Percentiles rank a stretch among this genome's conserved stretches.
Conservation (phyloP, 176 grass and related monocot genomes). For the Hordeum marinum region DNA sequence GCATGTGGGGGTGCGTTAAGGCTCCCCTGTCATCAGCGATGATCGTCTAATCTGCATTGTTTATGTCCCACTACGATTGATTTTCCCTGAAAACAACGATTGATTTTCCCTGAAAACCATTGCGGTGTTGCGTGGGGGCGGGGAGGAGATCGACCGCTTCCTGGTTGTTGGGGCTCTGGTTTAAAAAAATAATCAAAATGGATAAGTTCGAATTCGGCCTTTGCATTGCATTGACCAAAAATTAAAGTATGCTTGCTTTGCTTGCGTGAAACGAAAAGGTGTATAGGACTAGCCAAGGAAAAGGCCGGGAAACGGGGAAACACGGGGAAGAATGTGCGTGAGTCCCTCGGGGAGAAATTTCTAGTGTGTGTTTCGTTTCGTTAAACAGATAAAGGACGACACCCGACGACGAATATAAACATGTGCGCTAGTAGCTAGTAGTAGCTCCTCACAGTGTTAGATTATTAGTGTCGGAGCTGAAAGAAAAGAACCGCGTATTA, state of each 20-base stretch:
- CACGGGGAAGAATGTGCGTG: neutral
- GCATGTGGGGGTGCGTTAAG: neutral
- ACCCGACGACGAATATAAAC: neutral
- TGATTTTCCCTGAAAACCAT: neutral
- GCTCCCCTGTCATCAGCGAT: slow-evolving; percentile 18
- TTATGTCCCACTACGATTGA: neutral
- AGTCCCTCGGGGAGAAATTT: no score
- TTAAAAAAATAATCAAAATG: slow-evolving; percentile 5
- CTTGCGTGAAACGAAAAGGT: slow-evolving; percentile 27
- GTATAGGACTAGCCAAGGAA: no score
- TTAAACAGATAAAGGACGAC: neutral
- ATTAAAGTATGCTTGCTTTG: neutral
- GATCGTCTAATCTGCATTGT: neutral
- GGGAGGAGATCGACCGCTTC: neutral
- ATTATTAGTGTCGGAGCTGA: neutral
- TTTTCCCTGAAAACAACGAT: neutral
- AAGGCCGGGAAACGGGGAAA: slow-evolving; percentile 26
- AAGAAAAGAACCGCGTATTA: neutral
- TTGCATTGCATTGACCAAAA: neutral
- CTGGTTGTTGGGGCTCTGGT: neutral
- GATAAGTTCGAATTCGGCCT: slow-evolving; percentile 14
- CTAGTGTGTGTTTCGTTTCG: no score
- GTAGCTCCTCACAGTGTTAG: neutral
- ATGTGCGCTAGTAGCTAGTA: neutral
- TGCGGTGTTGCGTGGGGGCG: neutral